Conservation (phyloP, 257 asterid genomes). For the Petrea volubilis region DNA sequence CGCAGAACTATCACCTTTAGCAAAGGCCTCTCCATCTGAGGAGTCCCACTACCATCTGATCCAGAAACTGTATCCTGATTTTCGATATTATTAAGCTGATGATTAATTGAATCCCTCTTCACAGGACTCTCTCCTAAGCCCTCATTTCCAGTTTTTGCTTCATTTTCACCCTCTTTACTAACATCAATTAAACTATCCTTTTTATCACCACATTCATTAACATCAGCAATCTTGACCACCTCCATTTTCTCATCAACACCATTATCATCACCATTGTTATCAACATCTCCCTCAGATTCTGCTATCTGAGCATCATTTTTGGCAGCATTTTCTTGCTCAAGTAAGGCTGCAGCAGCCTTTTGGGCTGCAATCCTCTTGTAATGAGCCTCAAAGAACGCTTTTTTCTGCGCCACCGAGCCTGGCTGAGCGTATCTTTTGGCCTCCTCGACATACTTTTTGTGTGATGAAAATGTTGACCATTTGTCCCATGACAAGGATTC, state of each 20-base stretch:
- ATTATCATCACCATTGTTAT: conserved; percentile 7
- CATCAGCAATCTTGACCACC: conserved; percentile 15
- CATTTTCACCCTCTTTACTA: conserved; percentile 13
- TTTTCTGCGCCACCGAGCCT: conserved; percentile 89
- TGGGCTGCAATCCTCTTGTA: conserved; percentile 89
- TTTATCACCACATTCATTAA: background rate
- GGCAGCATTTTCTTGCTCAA: conserved; percentile 53
- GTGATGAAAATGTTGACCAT: conserved; percentile 75
- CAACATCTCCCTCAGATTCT: conserved; percentile 26
- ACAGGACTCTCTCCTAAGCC: conserved; percentile 24
- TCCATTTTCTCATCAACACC: conserved; percentile 18
- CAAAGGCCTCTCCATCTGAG: conserved; percentile 74
- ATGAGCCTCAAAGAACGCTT: conserved; percentile 96
- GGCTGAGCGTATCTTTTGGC: conserved; percentile 81
- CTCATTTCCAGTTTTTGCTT: conserved; percentile 19
- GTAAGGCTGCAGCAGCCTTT: conserved; percentile 75
- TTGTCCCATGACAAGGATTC: conserved; percentile 82
- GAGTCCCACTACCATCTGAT: conserved; percentile 58
- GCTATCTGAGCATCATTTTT: conserved; percentile 8
- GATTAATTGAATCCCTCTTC: conserved; percentile 22
- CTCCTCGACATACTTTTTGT: conserved; percentile 84
- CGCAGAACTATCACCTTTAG: conserved; percentile 46
- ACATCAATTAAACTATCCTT: background rate
- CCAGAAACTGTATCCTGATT: conserved; percentile 44
- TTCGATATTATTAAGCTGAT: conserved; percentile 31